phyloP scores from a whole-genome alignment of 2,329 filamentous ascomycete genomes.

The Fusarium pilosicola region DNA sequence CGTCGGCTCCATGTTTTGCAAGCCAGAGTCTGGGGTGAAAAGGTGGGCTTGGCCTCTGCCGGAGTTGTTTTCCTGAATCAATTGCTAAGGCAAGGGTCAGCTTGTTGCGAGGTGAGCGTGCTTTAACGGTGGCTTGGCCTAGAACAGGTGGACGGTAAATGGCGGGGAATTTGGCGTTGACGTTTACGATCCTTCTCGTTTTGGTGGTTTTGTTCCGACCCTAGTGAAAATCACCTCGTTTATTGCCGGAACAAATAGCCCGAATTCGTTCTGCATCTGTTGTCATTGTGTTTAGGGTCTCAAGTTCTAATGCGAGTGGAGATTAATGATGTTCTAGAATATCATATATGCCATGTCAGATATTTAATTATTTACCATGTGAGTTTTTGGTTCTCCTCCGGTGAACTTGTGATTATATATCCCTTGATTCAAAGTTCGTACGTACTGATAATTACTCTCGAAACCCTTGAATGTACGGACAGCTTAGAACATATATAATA shows the following conservation, averaged over 20 bases:
- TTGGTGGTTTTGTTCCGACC: not conserved
- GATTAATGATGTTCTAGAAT: no score
- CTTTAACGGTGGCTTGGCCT: not conserved
- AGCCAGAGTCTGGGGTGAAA: not conserved
- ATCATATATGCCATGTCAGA: no score
- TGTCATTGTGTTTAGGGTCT: no score
- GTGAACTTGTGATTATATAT: no score
- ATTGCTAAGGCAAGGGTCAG: not conserved
- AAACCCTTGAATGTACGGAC: fast-evolving
- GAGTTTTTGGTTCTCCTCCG: no score
- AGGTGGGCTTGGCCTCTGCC: not conserved
- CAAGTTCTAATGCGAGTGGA: not conserved
- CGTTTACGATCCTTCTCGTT: not conserved
- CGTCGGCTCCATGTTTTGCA: not conserved
- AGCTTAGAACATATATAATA: no score
- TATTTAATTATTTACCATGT: no score
- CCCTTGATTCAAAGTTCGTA: not conserved
- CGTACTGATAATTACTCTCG: not conserved
- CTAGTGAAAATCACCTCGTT: not conserved
- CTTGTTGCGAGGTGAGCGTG: not conserved
- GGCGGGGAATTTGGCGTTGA: not conserved
- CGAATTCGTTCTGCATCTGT: no score
- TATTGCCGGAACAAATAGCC: not conserved
- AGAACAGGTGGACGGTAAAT: not conserved
- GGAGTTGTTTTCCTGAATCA: not conserved